Evolutionary conservation across 2,329 filamentous ascomycete species (phyloP).

Genomic region (Colletotrichum sp.): DNA sequence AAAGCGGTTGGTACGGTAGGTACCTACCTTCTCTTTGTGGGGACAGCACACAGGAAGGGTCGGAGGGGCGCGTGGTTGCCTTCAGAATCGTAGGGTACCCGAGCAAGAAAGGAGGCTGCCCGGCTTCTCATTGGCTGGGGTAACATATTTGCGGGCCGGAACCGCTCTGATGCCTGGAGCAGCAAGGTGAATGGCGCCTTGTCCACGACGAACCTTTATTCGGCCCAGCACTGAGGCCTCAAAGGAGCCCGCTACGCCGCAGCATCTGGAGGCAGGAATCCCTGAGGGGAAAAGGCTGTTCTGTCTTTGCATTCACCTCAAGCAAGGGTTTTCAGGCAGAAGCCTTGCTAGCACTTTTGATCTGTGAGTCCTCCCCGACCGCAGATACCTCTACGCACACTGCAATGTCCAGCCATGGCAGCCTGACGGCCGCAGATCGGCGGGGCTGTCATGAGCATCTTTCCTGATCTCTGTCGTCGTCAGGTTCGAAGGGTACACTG

Average conservation of each 20-base stretch:
- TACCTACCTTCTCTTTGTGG: background rate
- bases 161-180: constrained; percentile 8
- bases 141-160: background rate
- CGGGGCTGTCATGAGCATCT: background rate
- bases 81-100: background rate
- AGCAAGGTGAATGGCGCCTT: background rate
- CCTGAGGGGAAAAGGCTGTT: background rate
- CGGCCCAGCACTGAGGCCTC: background rate
- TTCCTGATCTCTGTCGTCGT: background rate
- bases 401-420: background rate
- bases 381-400: background rate
- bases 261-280: background rate
- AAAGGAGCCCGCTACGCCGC: background rate
- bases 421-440: background rate
- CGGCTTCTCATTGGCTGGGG: background rate
- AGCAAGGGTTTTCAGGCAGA: background rate
- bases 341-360: background rate
- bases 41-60: background rate
- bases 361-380: background rate
- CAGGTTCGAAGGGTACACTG: background rate
- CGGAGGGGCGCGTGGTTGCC: background rate
- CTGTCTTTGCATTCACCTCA: background rate
- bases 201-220: background rate
- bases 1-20: background rate
- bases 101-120: background rate